Percentiles rank a stretch among this genome's conserved stretches.
These are phyloP conservation scores for Salix udensis DNA, from an alignment of 345 rosid species.

Conservation along the genomic window DNA sequence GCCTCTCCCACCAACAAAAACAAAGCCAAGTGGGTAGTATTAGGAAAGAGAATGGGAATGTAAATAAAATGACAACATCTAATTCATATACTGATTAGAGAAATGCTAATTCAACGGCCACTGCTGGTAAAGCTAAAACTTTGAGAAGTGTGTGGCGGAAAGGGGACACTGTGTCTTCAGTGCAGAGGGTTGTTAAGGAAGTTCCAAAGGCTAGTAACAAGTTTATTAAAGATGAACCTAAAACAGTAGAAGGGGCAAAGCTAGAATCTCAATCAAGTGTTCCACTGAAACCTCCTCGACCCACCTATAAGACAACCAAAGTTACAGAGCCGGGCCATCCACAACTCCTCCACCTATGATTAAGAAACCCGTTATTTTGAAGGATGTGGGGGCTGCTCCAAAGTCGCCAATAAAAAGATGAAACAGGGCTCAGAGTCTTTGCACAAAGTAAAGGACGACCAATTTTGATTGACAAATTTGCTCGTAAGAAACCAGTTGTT, in stretches of 20 bases:
- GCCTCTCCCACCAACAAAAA: no score
- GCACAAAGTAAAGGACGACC: constrained; percentile 65
- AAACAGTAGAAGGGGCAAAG: constrained; percentile 25
- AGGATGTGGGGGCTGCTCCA: constrained; percentile 72
- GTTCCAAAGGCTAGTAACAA: constrained; percentile 39
- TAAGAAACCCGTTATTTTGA: constrained; percentile 63
- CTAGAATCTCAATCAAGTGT: constrained; percentile 36
- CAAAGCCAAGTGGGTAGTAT: neutral
- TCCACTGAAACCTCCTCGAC: constrained; percentile 39
- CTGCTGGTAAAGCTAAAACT: constrained; percentile 48
- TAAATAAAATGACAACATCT: constrained; percentile 29
- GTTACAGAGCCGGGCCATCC: constrained; percentile 67
- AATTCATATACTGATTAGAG: constrained; percentile 26
- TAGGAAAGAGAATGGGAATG: constrained; percentile 33
- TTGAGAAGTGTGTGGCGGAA: constrained; percentile 95
- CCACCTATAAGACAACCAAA: constrained; percentile 67
- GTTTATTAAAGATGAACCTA: constrained; percentile 26
- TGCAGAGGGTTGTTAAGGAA: constrained; percentile 61
- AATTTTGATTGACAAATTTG: constrained; percentile 89
- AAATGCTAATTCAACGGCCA: constrained; percentile 29
- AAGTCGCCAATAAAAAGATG: constrained; percentile 37
- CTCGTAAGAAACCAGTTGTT: constrained; percentile 58
- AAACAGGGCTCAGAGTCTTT: constrained; percentile 36
- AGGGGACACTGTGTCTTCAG: constrained; percentile 64
- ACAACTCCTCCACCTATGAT: constrained; percentile 49